A percentile compares a stretch with the other conserved stretches of the same genome.
Conservation (phyloP, 1,284 basidiomycete species). For the Microbotryum intermedium region DNA sequence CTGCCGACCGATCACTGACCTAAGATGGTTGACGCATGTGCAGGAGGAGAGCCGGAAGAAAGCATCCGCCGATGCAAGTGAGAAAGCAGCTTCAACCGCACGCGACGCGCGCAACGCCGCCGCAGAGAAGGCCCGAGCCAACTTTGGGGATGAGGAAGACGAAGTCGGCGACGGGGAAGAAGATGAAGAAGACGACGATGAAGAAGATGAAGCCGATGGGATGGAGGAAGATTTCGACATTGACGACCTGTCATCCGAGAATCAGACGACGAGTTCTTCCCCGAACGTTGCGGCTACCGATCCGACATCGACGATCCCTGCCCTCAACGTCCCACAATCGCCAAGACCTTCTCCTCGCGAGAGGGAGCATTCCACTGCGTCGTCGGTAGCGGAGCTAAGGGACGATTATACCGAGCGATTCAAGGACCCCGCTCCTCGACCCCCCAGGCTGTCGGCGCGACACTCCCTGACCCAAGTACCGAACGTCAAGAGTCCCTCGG, state of each 20-base stretch:
- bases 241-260: conserved; percentile 49
- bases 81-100: neutral
- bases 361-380: neutral
- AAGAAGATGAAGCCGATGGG: conserved; percentile 61
- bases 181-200: conserved; percentile 44
- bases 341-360: neutral
- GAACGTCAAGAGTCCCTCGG: neutral
- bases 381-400: neutral
- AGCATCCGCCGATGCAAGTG: conserved; percentile 33
- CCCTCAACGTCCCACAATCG: neutral
- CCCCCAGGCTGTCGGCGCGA: neutral
- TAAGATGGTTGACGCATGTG: neutral
- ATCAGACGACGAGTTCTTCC: neutral
- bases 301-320: neutral
- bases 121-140: neutral
- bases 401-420: neutral
- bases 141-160: conserved; percentile 46
- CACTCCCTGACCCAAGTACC: neutral
- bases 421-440: conserved; percentile 1
- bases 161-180: conserved; percentile 48
- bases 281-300: neutral
- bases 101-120: neutral
- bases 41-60: conserved; percentile 1
- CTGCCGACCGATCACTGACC: neutral
- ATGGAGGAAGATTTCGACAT: conserved; percentile 50